Conservation (phyloP, 2,329 filamentous ascomycete species). For the Arthrinium phaeospermum region DNA sequence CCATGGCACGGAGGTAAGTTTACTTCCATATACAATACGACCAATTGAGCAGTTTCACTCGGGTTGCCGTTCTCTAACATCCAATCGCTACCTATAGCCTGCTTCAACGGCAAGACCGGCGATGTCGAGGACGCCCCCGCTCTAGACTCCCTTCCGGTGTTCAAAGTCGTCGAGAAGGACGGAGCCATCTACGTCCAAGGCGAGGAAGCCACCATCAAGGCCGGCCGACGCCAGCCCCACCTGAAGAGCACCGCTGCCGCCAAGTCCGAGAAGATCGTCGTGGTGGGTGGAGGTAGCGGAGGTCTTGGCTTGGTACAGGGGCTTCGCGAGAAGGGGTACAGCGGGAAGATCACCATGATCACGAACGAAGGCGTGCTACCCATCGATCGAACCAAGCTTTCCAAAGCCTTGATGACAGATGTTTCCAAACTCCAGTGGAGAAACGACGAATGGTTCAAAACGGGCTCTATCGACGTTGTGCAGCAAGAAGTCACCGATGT, state of each 20-base stretch:
- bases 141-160: slow-evolving; percentile 82
- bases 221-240: slow-evolving; percentile 74
- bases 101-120: slow-evolving; percentile 87
- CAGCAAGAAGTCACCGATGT: slow-evolving; percentile 72
- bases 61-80: not conserved
- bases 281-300: slow-evolving; percentile 88
- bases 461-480: slow-evolving; percentile 61
- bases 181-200: slow-evolving; percentile 85
- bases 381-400: slow-evolving; percentile 93
- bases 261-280: slow-evolving; percentile 72
- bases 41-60: not conserved
- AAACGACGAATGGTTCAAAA: slow-evolving; percentile 77
- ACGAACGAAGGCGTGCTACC: slow-evolving; percentile 84
- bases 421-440: slow-evolving; percentile 78
- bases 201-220: slow-evolving; percentile 79
- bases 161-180: slow-evolving; percentile 80
- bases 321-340: slow-evolving; percentile 81
- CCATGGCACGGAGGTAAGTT: slow-evolving; percentile 90
- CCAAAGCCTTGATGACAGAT: slow-evolving; percentile 89
- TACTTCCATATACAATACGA: not conserved
- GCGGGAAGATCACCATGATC: slow-evolving; percentile 81
- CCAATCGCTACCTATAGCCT: slow-evolving; percentile 63
- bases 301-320: slow-evolving; percentile 82
- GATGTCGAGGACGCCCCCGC: slow-evolving; percentile 96
- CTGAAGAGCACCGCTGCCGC: slow-evolving; percentile 65